These are phyloP conservation scores for Jasminum sambac DNA, from an alignment of 257 asterid species.

Conservation along the genomic window DNA sequence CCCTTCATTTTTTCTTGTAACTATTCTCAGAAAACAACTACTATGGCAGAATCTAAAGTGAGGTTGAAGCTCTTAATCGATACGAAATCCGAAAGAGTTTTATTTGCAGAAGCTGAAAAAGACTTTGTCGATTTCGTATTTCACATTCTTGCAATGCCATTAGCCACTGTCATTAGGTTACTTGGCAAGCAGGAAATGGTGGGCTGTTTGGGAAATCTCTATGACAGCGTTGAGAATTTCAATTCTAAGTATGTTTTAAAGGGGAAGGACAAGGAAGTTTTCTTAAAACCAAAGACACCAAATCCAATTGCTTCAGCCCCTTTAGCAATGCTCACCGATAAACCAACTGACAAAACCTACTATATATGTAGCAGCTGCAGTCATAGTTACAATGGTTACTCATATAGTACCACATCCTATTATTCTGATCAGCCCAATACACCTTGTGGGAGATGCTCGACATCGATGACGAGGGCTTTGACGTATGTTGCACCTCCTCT, in stretches of 20 bases:
- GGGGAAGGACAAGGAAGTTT: constrained; percentile 15
- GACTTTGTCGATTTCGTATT: constrained; percentile 36
- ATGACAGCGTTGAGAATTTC: constrained; percentile 30
- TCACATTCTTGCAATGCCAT: constrained; percentile 25
- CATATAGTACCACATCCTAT: too few relatives aligned
- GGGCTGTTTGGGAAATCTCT: constrained; percentile 30
- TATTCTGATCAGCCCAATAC: constrained; percentile 11
- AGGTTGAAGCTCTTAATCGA: constrained; percentile 40
- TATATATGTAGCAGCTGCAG: background rate
- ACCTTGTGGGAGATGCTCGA: background rate
- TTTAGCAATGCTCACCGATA: background rate
- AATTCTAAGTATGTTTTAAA: constrained; percentile 24
- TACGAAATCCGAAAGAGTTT: constrained; percentile 23
- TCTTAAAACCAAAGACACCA: constrained; percentile 17
- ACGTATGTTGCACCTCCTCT: background rate
- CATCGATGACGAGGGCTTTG: fast-evolving
- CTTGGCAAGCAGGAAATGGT: constrained; percentile 20
- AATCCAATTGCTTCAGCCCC: constrained; percentile 1
- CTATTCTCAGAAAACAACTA: too few relatives aligned
- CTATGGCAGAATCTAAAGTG: constrained; percentile 8
- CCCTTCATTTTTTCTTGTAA: too few relatives aligned
- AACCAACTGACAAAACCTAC: background rate
- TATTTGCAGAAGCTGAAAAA: constrained; percentile 38
- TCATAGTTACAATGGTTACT: too few relatives aligned
- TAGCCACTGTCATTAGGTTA: constrained; percentile 17